Evolutionary conservation across 805 yeast genomes (phyloP).

Genomic region (Saccharomycopsis fibuligera): DNA sequence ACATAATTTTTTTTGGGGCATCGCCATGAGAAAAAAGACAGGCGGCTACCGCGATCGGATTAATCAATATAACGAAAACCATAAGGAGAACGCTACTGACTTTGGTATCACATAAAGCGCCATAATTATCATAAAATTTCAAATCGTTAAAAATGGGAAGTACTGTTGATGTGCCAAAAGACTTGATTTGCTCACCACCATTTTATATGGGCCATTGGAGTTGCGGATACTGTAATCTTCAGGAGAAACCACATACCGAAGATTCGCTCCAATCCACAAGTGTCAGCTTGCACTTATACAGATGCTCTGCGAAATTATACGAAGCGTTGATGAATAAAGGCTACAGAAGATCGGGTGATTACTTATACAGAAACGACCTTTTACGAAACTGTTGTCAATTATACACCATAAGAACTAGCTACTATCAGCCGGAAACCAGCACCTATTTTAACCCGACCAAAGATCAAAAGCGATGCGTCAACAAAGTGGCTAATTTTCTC

Average conservation of each 20-base stretch:
- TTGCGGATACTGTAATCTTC: constrained; percentile 17
- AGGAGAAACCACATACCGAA: constrained; percentile 3
- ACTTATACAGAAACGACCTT: constrained; percentile 60
- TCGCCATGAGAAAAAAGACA: no score
- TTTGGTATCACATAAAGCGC: no score
- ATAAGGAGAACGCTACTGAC: no score
- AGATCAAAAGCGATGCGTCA: constrained; percentile 60
- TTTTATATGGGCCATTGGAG: background rate
- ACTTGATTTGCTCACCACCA: background rate
- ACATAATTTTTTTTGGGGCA: no score
- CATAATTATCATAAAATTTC: no score
- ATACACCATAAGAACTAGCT: constrained; percentile 66
- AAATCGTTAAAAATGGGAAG: no score
- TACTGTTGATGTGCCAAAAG: background rate
- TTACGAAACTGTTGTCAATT: constrained; percentile 71
- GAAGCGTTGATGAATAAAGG: constrained; percentile 66
- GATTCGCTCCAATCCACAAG: constrained; percentile 2
- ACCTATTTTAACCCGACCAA: constrained; percentile 44
- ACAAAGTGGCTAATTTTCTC: constrained; percentile 46
- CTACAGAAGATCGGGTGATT: constrained; percentile 72
- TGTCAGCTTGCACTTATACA: constrained; percentile 9
- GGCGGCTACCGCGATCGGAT: no score
- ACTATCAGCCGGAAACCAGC: background rate
- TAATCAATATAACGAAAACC: no score
- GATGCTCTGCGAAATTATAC: constrained; percentile 35